Evolutionary conservation across 345 rosid species (phyloP).

Genomic region (Pistacia vera): DNA sequence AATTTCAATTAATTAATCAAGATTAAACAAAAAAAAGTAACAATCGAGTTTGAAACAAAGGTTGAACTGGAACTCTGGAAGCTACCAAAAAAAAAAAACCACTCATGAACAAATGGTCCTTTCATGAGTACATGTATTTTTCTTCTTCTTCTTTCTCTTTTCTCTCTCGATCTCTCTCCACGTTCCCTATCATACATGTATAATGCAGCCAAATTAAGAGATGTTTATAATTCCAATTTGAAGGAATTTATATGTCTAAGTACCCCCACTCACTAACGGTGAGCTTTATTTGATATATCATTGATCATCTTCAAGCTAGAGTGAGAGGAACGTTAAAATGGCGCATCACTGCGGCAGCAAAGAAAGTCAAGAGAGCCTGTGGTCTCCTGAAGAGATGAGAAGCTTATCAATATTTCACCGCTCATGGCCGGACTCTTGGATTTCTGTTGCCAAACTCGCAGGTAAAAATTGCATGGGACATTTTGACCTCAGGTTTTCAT

Average conservation of each 20-base stretch:
- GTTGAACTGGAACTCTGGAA: conserved; percentile 26
- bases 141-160: not conserved
- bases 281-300: not conserved
- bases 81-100: conserved; percentile 15
- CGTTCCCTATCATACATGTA: not conserved
- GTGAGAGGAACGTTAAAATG: conserved; percentile 26
- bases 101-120: conserved; percentile 39
- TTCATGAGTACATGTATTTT: conserved; percentile 16
- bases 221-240: not conserved
- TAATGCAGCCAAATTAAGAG: not conserved
- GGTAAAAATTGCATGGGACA: conserved; percentile 22
- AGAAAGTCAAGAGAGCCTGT: conserved; percentile 66
- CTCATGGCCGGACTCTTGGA: conserved; percentile 61
- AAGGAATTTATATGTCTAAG: not conserved
- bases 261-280: not conserved
- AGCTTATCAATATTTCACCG: conserved; percentile 43
- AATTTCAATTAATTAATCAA: not conserved
- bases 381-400: conserved; percentile 80
- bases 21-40: not conserved
- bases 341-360: conserved; percentile 64
- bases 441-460: conserved; percentile 60
- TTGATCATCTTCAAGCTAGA: not conserved
- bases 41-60: conserved; percentile 18
- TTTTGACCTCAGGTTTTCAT: no score
- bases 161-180: not conserved